Conservation (phyloP, 352 stramenopile genomes). For the Phytophthora nicotianae region DNA sequence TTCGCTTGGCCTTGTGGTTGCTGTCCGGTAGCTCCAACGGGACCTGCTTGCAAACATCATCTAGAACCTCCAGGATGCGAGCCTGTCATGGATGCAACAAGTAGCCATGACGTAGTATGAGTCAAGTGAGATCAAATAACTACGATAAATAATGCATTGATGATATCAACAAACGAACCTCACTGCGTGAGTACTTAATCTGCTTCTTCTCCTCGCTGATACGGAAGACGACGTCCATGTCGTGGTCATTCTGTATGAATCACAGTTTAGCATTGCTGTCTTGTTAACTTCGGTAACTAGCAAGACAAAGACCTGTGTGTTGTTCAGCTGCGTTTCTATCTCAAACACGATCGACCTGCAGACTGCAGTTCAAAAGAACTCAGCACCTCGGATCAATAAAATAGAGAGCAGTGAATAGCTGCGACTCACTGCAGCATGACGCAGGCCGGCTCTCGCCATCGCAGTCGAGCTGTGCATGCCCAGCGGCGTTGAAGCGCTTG, state of each 20-base stretch:
- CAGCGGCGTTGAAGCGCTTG: conserved; percentile 75
- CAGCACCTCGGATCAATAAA: not conserved
- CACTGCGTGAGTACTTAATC: conserved; percentile 82
- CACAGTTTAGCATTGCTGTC: not conserved
- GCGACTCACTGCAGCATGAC: conserved; percentile 75
- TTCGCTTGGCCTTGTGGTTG: conserved; percentile 58
- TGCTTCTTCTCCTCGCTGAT: conserved; percentile 90
- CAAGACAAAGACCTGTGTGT: conserved; percentile 43
- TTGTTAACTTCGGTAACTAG: not conserved
- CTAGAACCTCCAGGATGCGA: conserved; percentile 86
- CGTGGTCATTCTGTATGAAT: conserved; percentile 63
- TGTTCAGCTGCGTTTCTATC: conserved; percentile 84
- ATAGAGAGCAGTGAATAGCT: not conserved
- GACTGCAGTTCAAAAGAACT: conserved; percentile 35
- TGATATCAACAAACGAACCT: conserved; percentile 37
- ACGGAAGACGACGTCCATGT: conserved; percentile 85
- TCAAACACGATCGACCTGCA: conserved; percentile 85
- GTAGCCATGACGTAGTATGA: not conserved
- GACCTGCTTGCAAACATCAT: conserved; percentile 66
- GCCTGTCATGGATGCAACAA: conserved; percentile 35
- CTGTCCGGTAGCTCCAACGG: conserved; percentile 42
- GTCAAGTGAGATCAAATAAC: not conserved
- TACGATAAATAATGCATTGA: not conserved
- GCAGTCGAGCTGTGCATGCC: conserved; percentile 68
- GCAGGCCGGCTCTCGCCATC: conserved; percentile 53